Base-by-base conservation (phyloP, 371 early-diverging fungal species). In the Saksenaea vasiformis region DNA sequence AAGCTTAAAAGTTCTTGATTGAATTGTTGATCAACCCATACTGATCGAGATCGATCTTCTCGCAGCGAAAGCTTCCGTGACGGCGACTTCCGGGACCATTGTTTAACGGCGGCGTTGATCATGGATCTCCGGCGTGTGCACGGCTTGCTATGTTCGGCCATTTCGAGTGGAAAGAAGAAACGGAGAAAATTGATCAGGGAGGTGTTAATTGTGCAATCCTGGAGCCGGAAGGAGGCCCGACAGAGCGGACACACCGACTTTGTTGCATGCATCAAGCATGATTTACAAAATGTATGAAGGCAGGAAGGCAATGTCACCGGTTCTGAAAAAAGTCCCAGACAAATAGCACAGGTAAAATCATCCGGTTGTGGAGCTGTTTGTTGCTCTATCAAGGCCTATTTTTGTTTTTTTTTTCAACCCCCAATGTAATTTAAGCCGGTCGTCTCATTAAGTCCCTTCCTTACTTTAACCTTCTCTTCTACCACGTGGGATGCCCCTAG, bases 301-400 rank as follows among this genome's bases (percentile, higher is more conserved):
- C 65, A 64, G 1, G 35, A 5, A 8, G 54, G 36, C 11, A 64
- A 34, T 5, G 65, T 64, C 14, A 64, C 54, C 14, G 65, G 65
- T 14, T 64, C 65, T 27, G 53, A 43, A 9, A 64, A 54, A 2
- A 64, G 37, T 1, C 38, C 47, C 14, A 64, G 58, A 19, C 65
- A 64, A 37, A 64, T 64, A 1, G 65, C 65, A 58, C 65, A 64
- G n/a, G 54, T 58, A 31, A 64, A 64, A 24, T 64, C 65, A 1
- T 64, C 65, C 9, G 54, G 31, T 9, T 58, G 24, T 14, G 65
- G 65, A 10, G 24, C 9, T 22, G n/a, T n/a, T n/a, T n/a, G n/a
- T 2, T 47, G 9, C 51, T 47, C 51, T 3, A 47, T 0, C 19
- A 17, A 14, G 14, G 43, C 14, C 19, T 41, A 15, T 38, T 38